Conservation (phyloP, 176 grass and related monocot genomes). For the Paspalum notatum region DNA sequence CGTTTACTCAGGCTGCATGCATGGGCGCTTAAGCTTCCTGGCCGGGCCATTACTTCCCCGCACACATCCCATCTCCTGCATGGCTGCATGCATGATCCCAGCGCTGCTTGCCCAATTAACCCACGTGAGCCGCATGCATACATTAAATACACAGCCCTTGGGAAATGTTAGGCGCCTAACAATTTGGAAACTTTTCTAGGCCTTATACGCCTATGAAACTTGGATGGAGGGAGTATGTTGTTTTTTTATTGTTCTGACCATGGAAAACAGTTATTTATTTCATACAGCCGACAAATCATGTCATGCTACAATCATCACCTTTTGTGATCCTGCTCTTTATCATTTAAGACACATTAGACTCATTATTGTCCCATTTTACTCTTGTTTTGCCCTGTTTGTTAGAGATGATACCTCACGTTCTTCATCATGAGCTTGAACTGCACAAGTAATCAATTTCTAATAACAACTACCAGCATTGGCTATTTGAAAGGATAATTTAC, state of each 20-base stretch:
- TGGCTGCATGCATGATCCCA: too few relatives aligned
- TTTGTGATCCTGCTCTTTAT: background rate
- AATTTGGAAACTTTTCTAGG: too few relatives aligned
- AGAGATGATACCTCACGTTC: constrained; percentile 25
- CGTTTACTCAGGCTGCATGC: too few relatives aligned
- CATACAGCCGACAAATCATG: background rate
- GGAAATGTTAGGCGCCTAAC: too few relatives aligned
- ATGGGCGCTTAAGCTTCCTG: too few relatives aligned
- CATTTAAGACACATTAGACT: background rate
- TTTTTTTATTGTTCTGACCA: background rate
- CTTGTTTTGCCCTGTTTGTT: background rate
- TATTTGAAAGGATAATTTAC: constrained; percentile 17
- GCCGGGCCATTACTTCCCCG: too few relatives aligned
- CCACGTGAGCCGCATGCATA: too few relatives aligned
- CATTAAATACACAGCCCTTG: too few relatives aligned
- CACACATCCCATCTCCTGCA: too few relatives aligned
- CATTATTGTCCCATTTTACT: constrained; percentile 28
- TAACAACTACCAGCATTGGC: background rate
- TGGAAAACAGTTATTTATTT: background rate
- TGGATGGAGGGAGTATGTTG: too few relatives aligned
- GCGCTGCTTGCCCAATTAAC: too few relatives aligned
- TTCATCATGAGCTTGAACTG: constrained; percentile 22
- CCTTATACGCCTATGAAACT: too few relatives aligned
- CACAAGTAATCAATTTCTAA: constrained; percentile 16
- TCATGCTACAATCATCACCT: background rate